Evolutionary conservation across 2,329 filamentous ascomycete species (phyloP), one percentile per base, ranked within the genome.

Genomic region (Sporothrix schenckii): DNA sequence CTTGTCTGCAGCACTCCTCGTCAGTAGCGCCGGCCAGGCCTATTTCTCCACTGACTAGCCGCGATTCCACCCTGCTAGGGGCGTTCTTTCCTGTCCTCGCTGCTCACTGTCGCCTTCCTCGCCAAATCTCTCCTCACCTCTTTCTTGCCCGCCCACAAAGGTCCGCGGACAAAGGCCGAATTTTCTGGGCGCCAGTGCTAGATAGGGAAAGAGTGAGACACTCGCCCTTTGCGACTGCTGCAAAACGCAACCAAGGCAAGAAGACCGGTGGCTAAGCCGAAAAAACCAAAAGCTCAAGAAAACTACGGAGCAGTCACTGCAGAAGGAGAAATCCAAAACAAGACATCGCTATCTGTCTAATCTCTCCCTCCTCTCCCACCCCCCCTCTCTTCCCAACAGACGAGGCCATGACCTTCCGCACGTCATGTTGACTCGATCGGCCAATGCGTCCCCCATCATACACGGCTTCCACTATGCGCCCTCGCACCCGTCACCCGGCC

Each of bases 371-470:
- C 30, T 56, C 30, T 54, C 34, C 13, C 44, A 39, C 65, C 27
- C 11, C 30, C 65, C n/a, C 19, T 21, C 49, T 27, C 47, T 50
- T 52, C 16, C 34, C 39, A 68, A 41, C 39, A 66, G 65, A 44
- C 66, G 56, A 54, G 60, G 69, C 61, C 19, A 74, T 70, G 66
- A 49, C 61, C 70, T 34, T 63, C 50, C 44, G 52, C 67, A 67
- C 72, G 70, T 68, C 82, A 88, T 88, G 86, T 83, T 87, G 83
- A 86, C 85, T 79, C 85, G 84, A 77, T 87, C 85, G 76, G 80
- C 83, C 80, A 86, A 83, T 82, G 81, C 83, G 77, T 87, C 85
- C 66, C 84, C 85, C 75, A 79, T 80, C 75, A 81, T 83, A 69
- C 77, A 76, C 72, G 74, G 61, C 75, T 78, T 80, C 77, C 82